Evolutionary conservation across 208 protist genomes (phyloP).

Genomic region (Acanthamoeba triangularis): DNA sequence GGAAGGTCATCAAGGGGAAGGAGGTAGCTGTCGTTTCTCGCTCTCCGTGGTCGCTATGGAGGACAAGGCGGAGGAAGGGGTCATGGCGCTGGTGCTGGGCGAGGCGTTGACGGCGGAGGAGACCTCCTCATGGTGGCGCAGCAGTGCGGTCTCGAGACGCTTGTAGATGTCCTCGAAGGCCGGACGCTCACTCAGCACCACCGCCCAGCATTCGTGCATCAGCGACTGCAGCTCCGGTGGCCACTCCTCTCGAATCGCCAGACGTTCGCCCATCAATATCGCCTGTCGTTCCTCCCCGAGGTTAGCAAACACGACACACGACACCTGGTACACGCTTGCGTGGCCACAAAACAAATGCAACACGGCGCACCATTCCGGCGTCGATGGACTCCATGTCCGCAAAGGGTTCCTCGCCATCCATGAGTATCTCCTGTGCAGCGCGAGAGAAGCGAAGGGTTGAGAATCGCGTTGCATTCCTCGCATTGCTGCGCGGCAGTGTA

Average conservation of each 20-base stretch:
- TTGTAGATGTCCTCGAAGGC: constrained; percentile 14
- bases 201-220: not conserved
- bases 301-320: not conserved
- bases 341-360: too few species aligned
- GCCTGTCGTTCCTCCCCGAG: not conserved
- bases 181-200: not conserved
- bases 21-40: too few species aligned
- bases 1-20: too few species aligned
- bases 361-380: not conserved
- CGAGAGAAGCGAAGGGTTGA: too few species aligned
- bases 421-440: not conserved
- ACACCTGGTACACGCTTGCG: too few species aligned
- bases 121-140: too few species aligned
- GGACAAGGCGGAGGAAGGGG: too few species aligned
- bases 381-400: not conserved
- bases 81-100: too few species aligned
- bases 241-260: not conserved
- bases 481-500: not conserved
- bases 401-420: not conserved
- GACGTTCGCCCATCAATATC: not conserved
- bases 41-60: too few species aligned
- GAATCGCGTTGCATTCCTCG: not conserved
- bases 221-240: not conserved
- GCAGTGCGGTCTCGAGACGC: not conserved
- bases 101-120: too few species aligned